Base-by-base conservation (phyloP, 176 grass and related monocot species). In the Elymus sibiricus region DNA sequence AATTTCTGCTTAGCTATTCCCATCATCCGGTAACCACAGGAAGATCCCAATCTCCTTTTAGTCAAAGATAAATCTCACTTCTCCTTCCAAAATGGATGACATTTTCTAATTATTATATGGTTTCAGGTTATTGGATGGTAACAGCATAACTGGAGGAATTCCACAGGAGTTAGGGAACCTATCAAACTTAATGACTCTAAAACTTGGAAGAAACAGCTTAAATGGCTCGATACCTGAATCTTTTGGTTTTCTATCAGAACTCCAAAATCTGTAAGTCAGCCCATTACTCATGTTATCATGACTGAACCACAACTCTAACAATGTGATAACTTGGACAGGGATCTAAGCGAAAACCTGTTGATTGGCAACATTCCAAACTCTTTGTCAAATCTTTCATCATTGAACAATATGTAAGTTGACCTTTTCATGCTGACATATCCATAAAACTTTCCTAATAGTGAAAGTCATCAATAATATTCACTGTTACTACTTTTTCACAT, bases 91-190 rank as follows among this genome's bases (percentile, higher is more conserved):
- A 81, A 79, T 22, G 10, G 25, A 67, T 67, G 79, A 19, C 28
- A 43, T 55, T 68, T 87, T 22, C 4, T 80, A 4, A 59, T 61
- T 61, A 22, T 4, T 46, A 66, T 25, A 79, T 82, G 11, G 44
- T 78, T 90, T 38, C 86, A 98, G 96, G 75, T 84, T 76, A 72
- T 71, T 98, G 81, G 81, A 88, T 29, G 88, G 58, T 66, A 98
- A 98, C 64, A 86, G 67, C 83, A 95, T 98, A 88, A 93, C 90
- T 59, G 96, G 96, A 77, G 85, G 42, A 81, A 95, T 98, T 87
- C 96, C 96, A 46, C 77, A 64, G 31, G 83, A 92, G 71, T 82
- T 92, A 39, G 96, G 96, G 47, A 92, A 92, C 74, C 32, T 98
- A 61, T 91, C 88, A 79, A 92, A 84, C 71, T 93, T 98, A 86